Evolutionary conservation across 2,329 filamentous ascomycete species (phyloP).

Genomic region (Stagonosporopsis cucurbitacearum): DNA sequence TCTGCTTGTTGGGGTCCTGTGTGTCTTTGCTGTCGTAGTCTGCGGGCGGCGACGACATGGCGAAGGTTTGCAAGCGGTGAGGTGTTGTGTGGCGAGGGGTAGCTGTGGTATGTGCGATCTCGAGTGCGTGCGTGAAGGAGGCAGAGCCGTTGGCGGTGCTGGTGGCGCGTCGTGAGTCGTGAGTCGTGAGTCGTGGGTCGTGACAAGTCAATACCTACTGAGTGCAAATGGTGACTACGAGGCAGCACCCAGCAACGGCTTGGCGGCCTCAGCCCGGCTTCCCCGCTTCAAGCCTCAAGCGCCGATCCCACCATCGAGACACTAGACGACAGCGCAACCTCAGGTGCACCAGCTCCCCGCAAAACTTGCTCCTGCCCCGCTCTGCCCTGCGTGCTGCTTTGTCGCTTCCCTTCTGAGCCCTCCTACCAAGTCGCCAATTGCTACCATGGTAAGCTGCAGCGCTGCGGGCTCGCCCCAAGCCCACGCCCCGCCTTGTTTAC

Average conservation of each 20-base stretch:
- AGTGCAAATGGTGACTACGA: background rate
- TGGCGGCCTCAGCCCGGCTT: conserved; percentile 16
- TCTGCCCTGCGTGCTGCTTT: background rate
- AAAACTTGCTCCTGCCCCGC: conserved; percentile 4
- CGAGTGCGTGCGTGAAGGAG: background rate
- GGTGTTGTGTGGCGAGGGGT: background rate
- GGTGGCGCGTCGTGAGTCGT: background rate
- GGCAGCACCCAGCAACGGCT: background rate
- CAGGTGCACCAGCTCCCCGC: conserved; percentile 7
- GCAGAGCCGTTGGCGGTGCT: background rate
- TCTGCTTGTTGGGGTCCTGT: conserved; percentile 63
- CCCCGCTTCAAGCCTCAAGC: conserved; percentile 28
- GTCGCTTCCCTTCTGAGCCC: background rate
- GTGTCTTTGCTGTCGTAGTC: conserved; percentile 21
- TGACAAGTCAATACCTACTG: no score
- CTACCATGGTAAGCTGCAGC: conserved; percentile 38
- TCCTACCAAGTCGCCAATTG: background rate
- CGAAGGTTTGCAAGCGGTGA: background rate
- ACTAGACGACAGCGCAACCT: conserved; percentile 22
- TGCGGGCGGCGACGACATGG: conserved; percentile 47
- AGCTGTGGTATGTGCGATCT: background rate
- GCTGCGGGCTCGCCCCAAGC: conserved; percentile 2
- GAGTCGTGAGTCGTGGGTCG: background rate
- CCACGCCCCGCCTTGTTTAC: no score
- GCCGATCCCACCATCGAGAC: conserved; percentile 26